These are phyloP conservation scores for Cladobotryum protrusum DNA, from an alignment of 2,329 filamentous ascomycete species.

Conservation along the genomic window DNA sequence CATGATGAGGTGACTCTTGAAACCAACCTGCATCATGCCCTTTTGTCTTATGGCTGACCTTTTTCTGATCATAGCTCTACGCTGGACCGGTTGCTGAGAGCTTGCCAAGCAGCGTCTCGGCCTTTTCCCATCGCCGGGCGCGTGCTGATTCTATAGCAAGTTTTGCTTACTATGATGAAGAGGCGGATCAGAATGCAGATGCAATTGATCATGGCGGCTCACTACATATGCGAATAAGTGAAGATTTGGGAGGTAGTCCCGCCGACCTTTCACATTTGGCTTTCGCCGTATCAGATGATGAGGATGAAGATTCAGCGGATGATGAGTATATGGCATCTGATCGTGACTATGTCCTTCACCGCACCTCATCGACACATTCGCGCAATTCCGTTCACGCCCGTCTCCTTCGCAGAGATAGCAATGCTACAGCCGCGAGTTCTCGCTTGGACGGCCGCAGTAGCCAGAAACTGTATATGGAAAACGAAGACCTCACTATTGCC, in stretches of 20 bases:
- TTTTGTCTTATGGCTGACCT: constrained; percentile 10
- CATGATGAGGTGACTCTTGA: constrained; percentile 68
- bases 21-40: not conserved
- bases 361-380: constrained; percentile 57
- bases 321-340: constrained; percentile 35
- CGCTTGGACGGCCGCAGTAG: constrained; percentile 59
- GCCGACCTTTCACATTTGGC: constrained; percentile 26
- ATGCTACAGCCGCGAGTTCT: constrained; percentile 60
- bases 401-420: constrained; percentile 66
- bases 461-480: constrained; percentile 89
- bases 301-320: constrained; percentile 34
- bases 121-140: constrained; percentile 76
- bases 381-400: constrained; percentile 53
- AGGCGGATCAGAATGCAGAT: constrained; percentile 28
- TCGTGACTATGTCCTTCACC: constrained; percentile 45
- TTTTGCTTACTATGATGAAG: constrained; percentile 82
- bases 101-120: constrained; percentile 87
- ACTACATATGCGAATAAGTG: constrained; percentile 9
- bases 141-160: constrained; percentile 81
- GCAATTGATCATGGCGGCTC: not conserved
- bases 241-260: constrained; percentile 30
- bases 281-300: constrained; percentile 29
- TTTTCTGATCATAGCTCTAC: constrained; percentile 54
- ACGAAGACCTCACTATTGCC: constrained; percentile 89
- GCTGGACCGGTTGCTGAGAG: constrained; percentile 92